phyloP scores from a whole-genome alignment of 2,329 filamentous ascomycete species.

The Colletotrichum acutatum region DNA sequence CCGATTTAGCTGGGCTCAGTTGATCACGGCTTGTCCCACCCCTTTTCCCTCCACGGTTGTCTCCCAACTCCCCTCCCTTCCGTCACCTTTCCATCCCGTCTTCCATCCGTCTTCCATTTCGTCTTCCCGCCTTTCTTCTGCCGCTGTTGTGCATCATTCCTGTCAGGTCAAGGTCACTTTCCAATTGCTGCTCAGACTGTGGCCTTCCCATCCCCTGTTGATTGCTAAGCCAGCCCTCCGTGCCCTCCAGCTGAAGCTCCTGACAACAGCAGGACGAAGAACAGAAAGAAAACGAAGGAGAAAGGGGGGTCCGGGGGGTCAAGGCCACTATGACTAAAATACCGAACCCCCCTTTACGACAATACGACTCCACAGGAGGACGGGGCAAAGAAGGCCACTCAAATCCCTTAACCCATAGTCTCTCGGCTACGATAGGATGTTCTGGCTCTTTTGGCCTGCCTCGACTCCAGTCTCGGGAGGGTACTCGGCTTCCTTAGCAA shows the following conservation, averaged over 20 bases:
- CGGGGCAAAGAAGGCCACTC: constrained; percentile 1
- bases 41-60: neutral
- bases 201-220: neutral
- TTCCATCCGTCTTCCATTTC: constrained; percentile 11
- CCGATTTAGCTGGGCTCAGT: neutral
- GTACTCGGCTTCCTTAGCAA: constrained; percentile 13
- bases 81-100: constrained; percentile 2
- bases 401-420: neutral
- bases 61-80: neutral
- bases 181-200: neutral
- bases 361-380: constrained; percentile 7
- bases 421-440: neutral
- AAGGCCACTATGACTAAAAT: neutral
- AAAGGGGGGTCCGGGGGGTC: neutral
- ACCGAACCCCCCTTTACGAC: neutral
- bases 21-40: neutral
- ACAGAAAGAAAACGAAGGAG: neutral
- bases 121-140: neutral
- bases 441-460: neutral
- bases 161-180: neutral
- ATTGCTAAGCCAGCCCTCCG: neutral
- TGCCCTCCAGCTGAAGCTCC: neutral
- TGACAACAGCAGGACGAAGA: neutral
- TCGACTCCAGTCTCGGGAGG: neutral
- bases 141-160: neutral